Evolutionary conservation across 257 asterid species (phyloP).

Genomic region (Nicotiana attenuata): DNA sequence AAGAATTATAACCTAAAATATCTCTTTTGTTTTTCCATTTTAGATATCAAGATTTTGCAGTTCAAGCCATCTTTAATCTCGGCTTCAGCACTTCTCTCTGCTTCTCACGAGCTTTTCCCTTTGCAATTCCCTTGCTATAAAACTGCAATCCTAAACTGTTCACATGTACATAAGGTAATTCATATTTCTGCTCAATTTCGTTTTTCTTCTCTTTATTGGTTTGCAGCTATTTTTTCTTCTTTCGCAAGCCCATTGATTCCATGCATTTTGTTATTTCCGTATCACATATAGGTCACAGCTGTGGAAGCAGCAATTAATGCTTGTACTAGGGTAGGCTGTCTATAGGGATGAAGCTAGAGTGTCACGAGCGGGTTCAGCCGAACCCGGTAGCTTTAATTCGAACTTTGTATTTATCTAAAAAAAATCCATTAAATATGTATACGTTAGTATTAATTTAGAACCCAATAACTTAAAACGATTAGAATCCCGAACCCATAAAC

Average conservation of each 20-base stretch:
- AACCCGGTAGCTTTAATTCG: too few relatives aligned
- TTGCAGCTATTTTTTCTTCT: background rate
- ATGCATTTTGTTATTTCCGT: background rate
- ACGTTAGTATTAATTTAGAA: too few relatives aligned
- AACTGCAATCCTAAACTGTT: conserved; percentile 33
- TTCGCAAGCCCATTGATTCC: background rate
- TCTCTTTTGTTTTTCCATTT: background rate
- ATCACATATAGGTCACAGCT: too few relatives aligned
- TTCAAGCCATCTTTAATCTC: conserved; percentile 62
- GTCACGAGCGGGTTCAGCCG: too few relatives aligned
- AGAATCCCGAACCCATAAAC: too few relatives aligned
- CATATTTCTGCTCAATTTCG: background rate
- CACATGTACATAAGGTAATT: conserved; percentile 48
- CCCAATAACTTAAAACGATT: too few relatives aligned
- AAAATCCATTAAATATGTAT: too few relatives aligned
- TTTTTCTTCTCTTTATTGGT: background rate
- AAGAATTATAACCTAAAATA: background rate
- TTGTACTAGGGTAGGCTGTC: too few relatives aligned
- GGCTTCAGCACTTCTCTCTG: conserved; percentile 54
- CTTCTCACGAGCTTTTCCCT: conserved; percentile 49
- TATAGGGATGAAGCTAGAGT: too few relatives aligned
- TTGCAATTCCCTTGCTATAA: conserved; percentile 36
- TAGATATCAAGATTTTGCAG: conserved; percentile 48
- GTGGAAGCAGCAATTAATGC: too few relatives aligned
- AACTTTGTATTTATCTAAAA: too few relatives aligned